Evolutionary conservation across 106 monocot genomes (phyloP), one percentile per base, ranked within the genome.

Genomic region (Gastrodia elata): DNA sequence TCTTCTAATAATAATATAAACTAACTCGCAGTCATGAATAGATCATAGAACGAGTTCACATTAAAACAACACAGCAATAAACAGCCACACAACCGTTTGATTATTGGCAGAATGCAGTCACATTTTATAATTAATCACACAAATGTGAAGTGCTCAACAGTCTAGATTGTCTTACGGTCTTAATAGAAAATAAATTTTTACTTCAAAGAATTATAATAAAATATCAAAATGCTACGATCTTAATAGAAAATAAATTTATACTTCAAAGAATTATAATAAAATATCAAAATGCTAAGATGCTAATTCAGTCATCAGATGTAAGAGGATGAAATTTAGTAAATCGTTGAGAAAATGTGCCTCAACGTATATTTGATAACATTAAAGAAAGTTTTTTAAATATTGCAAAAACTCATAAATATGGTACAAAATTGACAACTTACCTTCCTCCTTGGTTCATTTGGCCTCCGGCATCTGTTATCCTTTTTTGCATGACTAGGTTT

Each of bases 401-500:
- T 57, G 0, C 8, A 28, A 28, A 61, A 61, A 30, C 13, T 10
- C 28, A 32, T 33, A 10, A 61, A 14, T 61, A 30, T n/a, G 35
- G 30, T 6, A 15, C 18, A 37, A 37, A 37, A 6, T 35, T 67
- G 25, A 41, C 7, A 40, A 61, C 14, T 22, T 74, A 82, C 91
- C 84, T 65, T 79, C 77, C 88, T 94, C 73, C 76, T 86, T 76
- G 83, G 77, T 13, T 38, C 64, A 8, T 58, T 81, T 74, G 87
- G 87, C 42, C 88, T 76, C 69, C 86, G 77, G 6, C 88, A 84
- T 4, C 88, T 91, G 20, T 77, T 77, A 49, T 83, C 84, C 48
- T 78, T 94, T 52, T 77, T 80, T 16, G 57, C 26, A 71, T 68
- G 74, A 76, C n/a, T 65, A 22, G 44, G 11, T 38, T 80, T 79